Evolutionary conservation across 2,329 filamentous ascomycete species (phyloP), one percentile per base, ranked within the genome.

Genomic region (Lecanicillium sp.): DNA sequence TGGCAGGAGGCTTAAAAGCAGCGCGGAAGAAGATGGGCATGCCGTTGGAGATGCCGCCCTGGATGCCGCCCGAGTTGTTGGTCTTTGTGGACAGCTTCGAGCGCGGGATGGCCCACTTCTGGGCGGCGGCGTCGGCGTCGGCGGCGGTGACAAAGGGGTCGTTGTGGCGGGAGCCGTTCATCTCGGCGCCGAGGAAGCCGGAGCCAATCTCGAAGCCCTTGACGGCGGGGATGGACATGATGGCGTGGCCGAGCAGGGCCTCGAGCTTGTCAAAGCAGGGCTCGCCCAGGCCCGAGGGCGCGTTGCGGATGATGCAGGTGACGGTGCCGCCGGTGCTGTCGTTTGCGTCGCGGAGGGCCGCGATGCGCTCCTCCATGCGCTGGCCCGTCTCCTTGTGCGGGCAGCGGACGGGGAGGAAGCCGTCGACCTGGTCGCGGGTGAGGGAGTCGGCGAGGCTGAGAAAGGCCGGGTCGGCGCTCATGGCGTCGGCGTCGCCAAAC

Each of bases 121-220:
- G 7, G 3, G 64, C 59, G 13, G 61, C 52, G 3, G 55, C 44
- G 27, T 54, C 58, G 3, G 72, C 65, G 12, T 77, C 68, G 40
- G 72, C 70, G 49, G 19, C 15, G 22, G 34, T 13, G 10, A 90
- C 67, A 62, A 94, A 95, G 40, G 85, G 71, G 61, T 97, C 90
- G 60, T 97, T 97, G 74, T 97, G 89, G 39, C 74, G 73, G n/a
- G 84, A 92, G 17, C 92, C 90, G 2, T 84, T 83, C 29, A 97
- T 74, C 58, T 89, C 84, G 54, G 84, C 84, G 42, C 92, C 90
- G 36, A 74, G 80, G 60, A 97, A 97, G 11, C 92, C 92, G 38
- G 86, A 94, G 39, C 92, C 92, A 48, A 97, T 82, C 59, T 97
- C 90, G 57, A 97, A 97, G 39, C 84, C 90, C 68, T 97, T 98